Conservation (phyloP, 2,329 filamentous ascomycete species). For the Diaporthe humulicola region DNA sequence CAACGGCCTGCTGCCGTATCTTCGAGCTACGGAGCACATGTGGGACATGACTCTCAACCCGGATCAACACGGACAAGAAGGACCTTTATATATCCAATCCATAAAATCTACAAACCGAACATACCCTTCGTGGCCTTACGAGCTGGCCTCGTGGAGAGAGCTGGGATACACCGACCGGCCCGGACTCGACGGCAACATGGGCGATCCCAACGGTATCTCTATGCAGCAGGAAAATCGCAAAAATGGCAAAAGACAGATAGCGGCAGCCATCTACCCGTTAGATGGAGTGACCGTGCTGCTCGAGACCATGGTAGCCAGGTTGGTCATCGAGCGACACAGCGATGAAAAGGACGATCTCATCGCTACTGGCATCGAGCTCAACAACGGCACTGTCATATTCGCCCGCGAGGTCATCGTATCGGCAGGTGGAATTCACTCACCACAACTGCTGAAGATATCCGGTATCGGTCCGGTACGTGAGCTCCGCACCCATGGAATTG, state of each 20-base stretch:
- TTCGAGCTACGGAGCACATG: slow-evolving; percentile 50
- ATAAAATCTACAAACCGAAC: slow-evolving; percentile 46
- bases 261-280: slow-evolving; percentile 37
- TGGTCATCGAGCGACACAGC: neutral
- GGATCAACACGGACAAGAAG: neutral
- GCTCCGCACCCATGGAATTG: slow-evolving; percentile 45
- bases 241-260: slow-evolving; percentile 41
- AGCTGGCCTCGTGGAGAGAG: slow-evolving; percentile 49
- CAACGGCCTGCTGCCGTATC: slow-evolving; percentile 56
- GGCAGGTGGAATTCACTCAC: slow-evolving; percentile 48
- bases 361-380: slow-evolving; percentile 11
- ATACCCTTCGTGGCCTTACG: slow-evolving; percentile 49
- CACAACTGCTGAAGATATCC: slow-evolving; percentile 50
- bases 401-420: slow-evolving; percentile 49
- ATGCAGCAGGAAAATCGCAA: slow-evolving; percentile 43
- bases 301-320: slow-evolving; percentile 10
- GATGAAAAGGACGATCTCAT: neutral
- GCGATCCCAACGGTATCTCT: slow-evolving; percentile 44
- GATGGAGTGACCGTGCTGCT: neutral
- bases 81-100: slow-evolving; percentile 44
- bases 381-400: neutral
- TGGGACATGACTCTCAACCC: slow-evolving; percentile 36
- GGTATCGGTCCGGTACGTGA: slow-evolving; percentile 48
- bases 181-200: slow-evolving; percentile 42
- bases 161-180: slow-evolving; percentile 46